phyloP scores from a whole-genome alignment of 306 rosid species.

The Vicia villosa region DNA sequence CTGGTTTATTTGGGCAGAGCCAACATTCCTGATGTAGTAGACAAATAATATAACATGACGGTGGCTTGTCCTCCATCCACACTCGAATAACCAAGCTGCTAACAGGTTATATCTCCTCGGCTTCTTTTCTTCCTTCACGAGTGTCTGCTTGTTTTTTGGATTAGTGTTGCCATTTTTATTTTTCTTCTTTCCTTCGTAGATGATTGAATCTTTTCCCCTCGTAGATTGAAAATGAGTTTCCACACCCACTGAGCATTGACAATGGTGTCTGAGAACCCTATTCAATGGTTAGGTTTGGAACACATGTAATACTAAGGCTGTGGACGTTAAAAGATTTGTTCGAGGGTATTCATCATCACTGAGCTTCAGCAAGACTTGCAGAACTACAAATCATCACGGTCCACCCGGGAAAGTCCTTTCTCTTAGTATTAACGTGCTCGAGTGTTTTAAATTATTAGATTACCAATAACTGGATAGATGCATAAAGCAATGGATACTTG shows the following conservation, averaged over 20 bases:
- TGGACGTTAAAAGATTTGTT: not conserved
- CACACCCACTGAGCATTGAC: conserved; percentile 21
- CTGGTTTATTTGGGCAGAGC: conserved; percentile 74
- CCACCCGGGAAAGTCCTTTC: conserved; percentile 2
- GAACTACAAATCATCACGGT: conserved; percentile 11
- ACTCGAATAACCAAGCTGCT: conserved; percentile 23
- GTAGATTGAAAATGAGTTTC: conserved; percentile 30
- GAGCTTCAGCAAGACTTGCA: not conserved
- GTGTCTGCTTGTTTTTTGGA: not conserved
- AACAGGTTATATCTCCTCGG: conserved; percentile 27
- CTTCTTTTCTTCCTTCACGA: not conserved
- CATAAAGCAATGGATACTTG: not conserved
- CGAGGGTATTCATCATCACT: not conserved
- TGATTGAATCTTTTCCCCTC: conserved; percentile 28
- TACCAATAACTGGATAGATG: not conserved
- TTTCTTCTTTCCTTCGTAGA: not conserved
- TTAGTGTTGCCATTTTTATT: not conserved
- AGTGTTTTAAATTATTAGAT: not conserved
- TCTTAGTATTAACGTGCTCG: not conserved
- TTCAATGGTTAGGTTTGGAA: conserved; percentile 18
- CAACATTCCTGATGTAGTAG: conserved; percentile 61
- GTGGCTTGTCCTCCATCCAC: conserved; percentile 19
- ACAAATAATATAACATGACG: conserved; percentile 46
- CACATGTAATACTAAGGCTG: conserved; percentile 4
- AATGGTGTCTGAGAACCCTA: not conserved